Evolutionary conservation across 2,329 filamentous ascomycete genomes (phyloP), one percentile per base, ranked within the genome.

Genomic region (Plenodomus tracheiphilus): DNA sequence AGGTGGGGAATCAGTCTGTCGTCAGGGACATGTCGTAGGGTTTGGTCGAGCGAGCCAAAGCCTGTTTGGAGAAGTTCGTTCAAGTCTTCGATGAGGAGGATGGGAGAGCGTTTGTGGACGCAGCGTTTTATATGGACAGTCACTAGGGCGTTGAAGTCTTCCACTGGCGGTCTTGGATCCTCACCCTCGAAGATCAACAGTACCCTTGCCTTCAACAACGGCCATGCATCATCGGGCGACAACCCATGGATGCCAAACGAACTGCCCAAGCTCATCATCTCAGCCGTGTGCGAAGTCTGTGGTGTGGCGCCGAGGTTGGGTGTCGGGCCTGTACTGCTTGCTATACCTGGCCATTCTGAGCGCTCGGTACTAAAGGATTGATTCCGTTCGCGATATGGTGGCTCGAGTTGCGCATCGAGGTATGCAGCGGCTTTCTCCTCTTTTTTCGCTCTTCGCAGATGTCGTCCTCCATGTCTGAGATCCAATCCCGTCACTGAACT

Each of bases 1-100:
- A 99, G 79, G 47, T 91, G 85, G 0, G 91, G 89, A 18, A 97
- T 91, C n/a, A 97, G 82, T 28, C 87, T 84, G 52, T 96, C 92
- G 65, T 97, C 93, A 0, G 90, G 81, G 0, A 91, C 85, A 39
- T 84, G 84, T 41, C 86, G 83, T 16, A 97, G 77, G 0, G 89
- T 92, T 57, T 92, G 88, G 59, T 96, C 93, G 2, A 99, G 79
- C 2, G 88, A 91, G 22, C 83, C 80, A 66, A 97, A 99, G 1
- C 94, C 94, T 0, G 89, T 88, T n/a, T 80, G 75, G 2, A 94
- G 76, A 3, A 94, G 78, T 58, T 93, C 88, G 41, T 85, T 80
- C 8, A 94, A 72, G 61, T 94, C 89, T 56, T 93, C 89, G 10
- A 93, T 76, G 49, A 94, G 83, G 34, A 85, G 76, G 43, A 85